Evolutionary conservation across 495 filamentous ascomycete genomes (phyloP).

Genomic region (Hyaloscypha hepaticicola): DNA sequence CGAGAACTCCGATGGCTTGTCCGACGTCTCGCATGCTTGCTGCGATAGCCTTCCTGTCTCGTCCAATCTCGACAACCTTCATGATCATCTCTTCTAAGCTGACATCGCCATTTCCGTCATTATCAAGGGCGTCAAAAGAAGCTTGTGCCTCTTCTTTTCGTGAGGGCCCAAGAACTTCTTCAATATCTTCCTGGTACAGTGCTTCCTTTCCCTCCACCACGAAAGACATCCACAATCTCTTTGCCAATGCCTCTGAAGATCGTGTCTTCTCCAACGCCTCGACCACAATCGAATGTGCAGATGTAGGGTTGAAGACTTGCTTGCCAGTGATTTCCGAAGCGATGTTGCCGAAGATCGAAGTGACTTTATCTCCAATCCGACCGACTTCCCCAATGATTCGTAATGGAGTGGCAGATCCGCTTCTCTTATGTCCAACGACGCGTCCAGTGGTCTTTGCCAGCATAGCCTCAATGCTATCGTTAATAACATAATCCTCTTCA

Average conservation of each 20-base stretch:
- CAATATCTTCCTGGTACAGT: slow-evolving; percentile 75
- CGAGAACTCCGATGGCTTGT: slow-evolving; percentile 87
- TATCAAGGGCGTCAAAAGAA: slow-evolving; percentile 75
- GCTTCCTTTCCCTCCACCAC: slow-evolving; percentile 84
- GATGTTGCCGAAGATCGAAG: slow-evolving; percentile 88
- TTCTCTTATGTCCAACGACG: slow-evolving; percentile 41
- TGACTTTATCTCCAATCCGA: slow-evolving; percentile 85
- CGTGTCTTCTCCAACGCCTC: slow-evolving; percentile 81
- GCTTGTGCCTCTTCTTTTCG: slow-evolving; percentile 75
- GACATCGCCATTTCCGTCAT: slow-evolving; percentile 90
- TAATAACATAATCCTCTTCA: slow-evolving; percentile 89
- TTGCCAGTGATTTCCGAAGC: slow-evolving; percentile 93
- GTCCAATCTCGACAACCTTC: slow-evolving; percentile 77
- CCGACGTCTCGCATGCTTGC: slow-evolving; percentile 96
- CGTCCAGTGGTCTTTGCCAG: slow-evolving; percentile 36
- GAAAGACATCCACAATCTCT: slow-evolving; percentile 97
- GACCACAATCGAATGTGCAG: slow-evolving; percentile 77
- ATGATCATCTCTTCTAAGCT: slow-evolving; percentile 93
- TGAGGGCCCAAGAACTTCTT: slow-evolving; percentile 79
- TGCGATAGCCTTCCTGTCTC: slow-evolving; percentile 78
- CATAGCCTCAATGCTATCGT: slow-evolving; percentile 65
- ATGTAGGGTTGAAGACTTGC: slow-evolving; percentile 86
- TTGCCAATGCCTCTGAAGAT: slow-evolving; percentile 84
- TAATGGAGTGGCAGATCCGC: slow-evolving; percentile 70
- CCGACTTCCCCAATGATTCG: slow-evolving; percentile 75